Percentiles rank a stretch among this genome's conserved stretches.
These are phyloP conservation scores for Suhomyces faveliae DNA, from an alignment of 805 yeast genomes.

Conservation along the genomic window DNA sequence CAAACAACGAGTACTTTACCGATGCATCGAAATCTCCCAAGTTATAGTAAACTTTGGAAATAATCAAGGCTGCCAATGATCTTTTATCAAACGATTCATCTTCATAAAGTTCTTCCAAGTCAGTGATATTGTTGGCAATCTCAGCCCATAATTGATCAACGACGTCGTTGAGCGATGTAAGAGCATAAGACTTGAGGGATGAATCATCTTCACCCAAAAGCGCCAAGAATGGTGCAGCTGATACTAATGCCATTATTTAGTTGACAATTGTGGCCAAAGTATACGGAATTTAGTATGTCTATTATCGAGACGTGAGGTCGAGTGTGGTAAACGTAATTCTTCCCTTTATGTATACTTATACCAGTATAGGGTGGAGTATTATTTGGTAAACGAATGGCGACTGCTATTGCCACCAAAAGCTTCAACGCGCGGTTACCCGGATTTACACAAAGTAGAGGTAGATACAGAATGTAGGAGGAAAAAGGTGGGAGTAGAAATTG, in stretches of 20 bases:
- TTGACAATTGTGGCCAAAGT: background rate
- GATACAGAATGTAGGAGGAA: background rate
- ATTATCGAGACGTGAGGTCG: background rate
- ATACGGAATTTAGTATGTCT: background rate
- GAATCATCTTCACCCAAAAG: slow-evolving; percentile 80
- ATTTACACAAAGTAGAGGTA: background rate
- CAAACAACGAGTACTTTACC: slow-evolving; percentile 81
- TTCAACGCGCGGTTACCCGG: slow-evolving; percentile 3
- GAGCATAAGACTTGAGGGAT: slow-evolving; percentile 76
- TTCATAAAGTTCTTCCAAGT: slow-evolving; percentile 89
- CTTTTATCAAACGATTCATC: slow-evolving; percentile 75
- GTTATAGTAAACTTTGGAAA: slow-evolving; percentile 87
- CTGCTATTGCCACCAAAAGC: slow-evolving; percentile 5
- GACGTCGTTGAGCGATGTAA: slow-evolving; percentile 71
- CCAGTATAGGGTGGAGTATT: background rate
- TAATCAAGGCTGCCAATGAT: slow-evolving; percentile 83
- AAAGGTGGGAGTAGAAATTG: background rate
- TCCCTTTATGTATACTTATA: background rate
- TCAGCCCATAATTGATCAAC: slow-evolving; percentile 97
- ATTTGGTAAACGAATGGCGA: slow-evolving; percentile 1
- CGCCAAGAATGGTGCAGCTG: slow-evolving; percentile 92
- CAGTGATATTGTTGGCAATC: slow-evolving; percentile 84
- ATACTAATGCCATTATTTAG: slow-evolving; percentile 58
- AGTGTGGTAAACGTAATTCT: background rate
- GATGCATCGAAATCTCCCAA: slow-evolving; percentile 92